Base-by-base conservation (phyloP, 371 early-diverging fungal species). In the Mucor ambiguus region DNA sequence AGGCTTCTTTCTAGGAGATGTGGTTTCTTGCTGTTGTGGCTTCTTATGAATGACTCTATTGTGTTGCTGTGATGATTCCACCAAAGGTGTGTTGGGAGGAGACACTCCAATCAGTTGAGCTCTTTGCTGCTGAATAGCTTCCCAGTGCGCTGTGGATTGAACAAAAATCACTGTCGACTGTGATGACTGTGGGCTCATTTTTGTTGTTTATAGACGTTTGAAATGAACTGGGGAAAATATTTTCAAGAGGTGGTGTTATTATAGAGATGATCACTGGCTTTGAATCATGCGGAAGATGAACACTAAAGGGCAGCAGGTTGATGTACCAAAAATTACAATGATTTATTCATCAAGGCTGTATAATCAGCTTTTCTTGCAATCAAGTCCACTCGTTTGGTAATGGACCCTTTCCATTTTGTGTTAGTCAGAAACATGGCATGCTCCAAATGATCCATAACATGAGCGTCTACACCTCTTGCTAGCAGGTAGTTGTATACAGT, bases 401-500 rank as follows among this genome's bases (percentile, higher is more conserved):
- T 75, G 0, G 43, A 60, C 14, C 71, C 54, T 16, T 73, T 69
- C 87, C 85, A 87, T 20, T 67, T 63, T 1, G 69, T 56, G 30
- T 72, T 71, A 14, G 82, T 28, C 58, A 87, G 61, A 57, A 85
- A 84, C 35, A 72, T 80, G 8, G 83, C 87, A 68, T 87, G 87
- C 30, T 76, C 74, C 43, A 85, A 55, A 1, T 61, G 66, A 20
- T 76, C 71, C 87, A 87, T 87, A 0, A 84, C 30, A 4, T 65
- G 63, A 5, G 60, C 63, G 56, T 80, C 69, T 0, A 77, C 70
- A 24, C 64, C 61, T 4, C 54, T 57, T 37, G 60, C 44, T 20
- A 48, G 60, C 22, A 87, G 63, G 52, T 85, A 87, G 0, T 63
- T 48, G 32, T 64, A 32, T 0, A 85, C 82, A 9, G 62, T 41